These are phyloP conservation scores for Phlebiopsis flavidoalba DNA, from an alignment of 768 basidiomycete species.

Conservation along the genomic window DNA sequence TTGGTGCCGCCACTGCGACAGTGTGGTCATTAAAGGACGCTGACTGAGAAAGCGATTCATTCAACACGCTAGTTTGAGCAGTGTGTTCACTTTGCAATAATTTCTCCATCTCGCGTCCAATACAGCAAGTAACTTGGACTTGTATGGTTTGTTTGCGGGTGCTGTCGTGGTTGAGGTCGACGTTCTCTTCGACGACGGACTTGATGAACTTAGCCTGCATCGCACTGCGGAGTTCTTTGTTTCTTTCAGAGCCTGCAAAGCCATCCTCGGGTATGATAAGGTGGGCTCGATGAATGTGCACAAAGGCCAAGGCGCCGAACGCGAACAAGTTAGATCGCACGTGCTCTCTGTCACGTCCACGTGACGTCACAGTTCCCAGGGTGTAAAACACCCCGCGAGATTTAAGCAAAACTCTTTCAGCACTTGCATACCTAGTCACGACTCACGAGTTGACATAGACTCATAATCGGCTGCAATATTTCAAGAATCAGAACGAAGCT, in stretches of 20 bases:
- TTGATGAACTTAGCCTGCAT: slow-evolving; percentile 14
- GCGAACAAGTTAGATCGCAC: neutral
- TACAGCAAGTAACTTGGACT: slow-evolving; percentile 18
- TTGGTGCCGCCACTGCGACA: neutral
- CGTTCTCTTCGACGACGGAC: slow-evolving; percentile 7
- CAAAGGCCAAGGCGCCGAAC: neutral
- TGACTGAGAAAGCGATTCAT: neutral
- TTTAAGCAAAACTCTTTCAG: no score
- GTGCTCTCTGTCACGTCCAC: neutral
- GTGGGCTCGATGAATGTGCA: neutral
- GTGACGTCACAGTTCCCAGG: neutral
- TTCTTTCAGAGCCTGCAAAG: slow-evolving; percentile 15
- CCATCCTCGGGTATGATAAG: slow-evolving; percentile 2
- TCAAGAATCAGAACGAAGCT: no score
- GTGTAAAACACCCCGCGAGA: no score
- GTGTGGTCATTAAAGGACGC: neutral
- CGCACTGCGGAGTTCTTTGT: slow-evolving; percentile 8
- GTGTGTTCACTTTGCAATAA: neutral
- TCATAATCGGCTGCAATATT: no score
- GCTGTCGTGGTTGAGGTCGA: neutral
- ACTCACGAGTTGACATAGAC: no score
- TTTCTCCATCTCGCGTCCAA: slow-evolving; percentile 17
- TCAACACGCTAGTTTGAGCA: neutral
- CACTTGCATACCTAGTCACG: no score
- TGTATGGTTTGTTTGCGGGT: slow-evolving; percentile 2